phyloP scores from a whole-genome alignment of 768 basidiomycete genomes.

The Mycena chlorophos region DNA sequence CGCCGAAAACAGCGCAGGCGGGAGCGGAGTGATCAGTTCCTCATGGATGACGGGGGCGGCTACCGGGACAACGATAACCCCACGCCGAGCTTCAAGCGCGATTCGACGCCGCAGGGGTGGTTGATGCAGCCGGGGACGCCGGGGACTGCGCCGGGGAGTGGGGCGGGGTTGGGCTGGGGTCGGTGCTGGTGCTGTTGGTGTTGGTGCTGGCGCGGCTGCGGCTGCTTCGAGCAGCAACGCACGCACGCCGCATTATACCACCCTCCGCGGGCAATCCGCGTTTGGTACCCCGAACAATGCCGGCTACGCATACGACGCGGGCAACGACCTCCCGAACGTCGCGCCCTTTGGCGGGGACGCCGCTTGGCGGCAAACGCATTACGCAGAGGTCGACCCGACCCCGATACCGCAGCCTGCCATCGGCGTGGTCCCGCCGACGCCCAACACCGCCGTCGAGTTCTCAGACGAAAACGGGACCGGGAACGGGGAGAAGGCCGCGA shows the following conservation, averaged over 20 bases:
- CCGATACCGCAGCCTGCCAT: background rate
- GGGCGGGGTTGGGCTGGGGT: background rate
- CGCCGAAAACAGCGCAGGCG: background rate
- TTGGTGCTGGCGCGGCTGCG: background rate
- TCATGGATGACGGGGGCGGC: background rate
- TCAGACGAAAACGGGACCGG: background rate
- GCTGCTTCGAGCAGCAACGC: background rate
- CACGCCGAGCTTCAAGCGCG: background rate
- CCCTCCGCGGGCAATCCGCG: background rate
- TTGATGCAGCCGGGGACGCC: background rate
- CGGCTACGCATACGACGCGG: too few species aligned
- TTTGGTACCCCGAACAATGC: too few species aligned
- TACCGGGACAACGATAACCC: background rate
- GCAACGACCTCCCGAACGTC: background rate
- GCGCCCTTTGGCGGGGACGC: conserved; percentile 12
- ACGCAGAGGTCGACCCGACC: conserved; percentile 3
- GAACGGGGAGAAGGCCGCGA: background rate
- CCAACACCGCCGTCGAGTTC: background rate
- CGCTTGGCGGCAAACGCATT: conserved; percentile 17
- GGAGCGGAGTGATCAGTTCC: background rate
- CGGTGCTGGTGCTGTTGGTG: too few species aligned
- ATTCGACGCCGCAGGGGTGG: background rate
- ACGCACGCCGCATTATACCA: background rate
- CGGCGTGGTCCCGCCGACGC: conserved; percentile 6
- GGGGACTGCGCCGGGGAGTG: background rate